A percentile compares a stretch with the other conserved stretches of the same genome.
Evolutionary conservation across 305 asterid genomes (phyloP).

Genomic region (Fraxinus baroniana): DNA sequence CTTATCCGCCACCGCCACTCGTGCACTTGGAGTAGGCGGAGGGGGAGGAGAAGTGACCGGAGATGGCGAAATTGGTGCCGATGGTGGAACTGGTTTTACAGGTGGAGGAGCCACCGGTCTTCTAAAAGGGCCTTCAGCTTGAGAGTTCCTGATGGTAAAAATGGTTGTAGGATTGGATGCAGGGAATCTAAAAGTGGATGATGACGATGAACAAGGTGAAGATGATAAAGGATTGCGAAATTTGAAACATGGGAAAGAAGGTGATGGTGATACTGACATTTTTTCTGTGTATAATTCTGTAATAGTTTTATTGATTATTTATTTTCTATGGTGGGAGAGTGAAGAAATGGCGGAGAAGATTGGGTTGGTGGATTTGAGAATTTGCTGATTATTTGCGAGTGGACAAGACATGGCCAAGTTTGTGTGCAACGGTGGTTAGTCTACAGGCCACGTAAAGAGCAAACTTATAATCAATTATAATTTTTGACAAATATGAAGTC

Average conservation of each 20-base stretch:
- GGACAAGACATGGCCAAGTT: constrained; percentile 48
- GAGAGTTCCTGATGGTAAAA: constrained; percentile 56
- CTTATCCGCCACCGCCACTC: constrained; percentile 32
- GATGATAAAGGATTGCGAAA: constrained; percentile 38
- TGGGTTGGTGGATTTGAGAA: constrained; percentile 32
- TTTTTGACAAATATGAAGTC: not conserved
- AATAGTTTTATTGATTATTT: constrained; percentile 12
- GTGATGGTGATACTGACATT: constrained; percentile 86
- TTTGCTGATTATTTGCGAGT: not conserved
- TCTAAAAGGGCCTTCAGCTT: constrained; percentile 82
- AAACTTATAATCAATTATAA: not conserved
- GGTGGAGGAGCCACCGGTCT: constrained; percentile 81
- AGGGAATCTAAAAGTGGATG: constrained; percentile 47
- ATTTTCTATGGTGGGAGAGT: constrained; percentile 24
- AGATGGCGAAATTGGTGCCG: constrained; percentile 23
- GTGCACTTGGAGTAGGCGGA: constrained; percentile 32
- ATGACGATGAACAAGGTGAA: constrained; percentile 32
- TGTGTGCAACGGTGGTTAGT: constrained; percentile 8
- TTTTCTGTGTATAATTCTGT: constrained; percentile 4
- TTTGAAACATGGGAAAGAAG: constrained; percentile 73
- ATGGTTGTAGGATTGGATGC: constrained; percentile 24
- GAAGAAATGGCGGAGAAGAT: constrained; percentile 27
- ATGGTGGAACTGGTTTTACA: constrained; percentile 56
- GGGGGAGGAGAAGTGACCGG: constrained; percentile 39
- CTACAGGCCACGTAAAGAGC: not conserved